Base-by-base conservation (phyloP, 208 protist species). In the Phytomonas sp. region DNA sequence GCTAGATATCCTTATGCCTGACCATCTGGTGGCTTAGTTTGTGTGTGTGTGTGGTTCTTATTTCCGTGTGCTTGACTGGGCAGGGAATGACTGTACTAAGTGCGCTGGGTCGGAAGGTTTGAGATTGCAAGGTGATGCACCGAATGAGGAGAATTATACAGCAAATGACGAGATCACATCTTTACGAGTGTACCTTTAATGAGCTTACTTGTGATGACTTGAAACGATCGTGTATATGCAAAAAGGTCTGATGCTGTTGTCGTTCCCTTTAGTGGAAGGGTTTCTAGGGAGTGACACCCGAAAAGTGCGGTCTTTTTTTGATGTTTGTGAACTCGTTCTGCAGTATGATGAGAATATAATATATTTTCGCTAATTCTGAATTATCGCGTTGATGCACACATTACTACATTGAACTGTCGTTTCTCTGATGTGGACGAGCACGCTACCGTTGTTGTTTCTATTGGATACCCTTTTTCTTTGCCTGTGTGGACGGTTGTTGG, bases 171-270 rank as follows among this genome's bases (percentile, higher is more conserved):
- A 49, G 40, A 49, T 4, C 40, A 49, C 40, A 49, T 12, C 40
- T 49, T 49, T 49, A 63, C 60, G 60, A 63, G 60, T 63, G 60
- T 63, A 63, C 60, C 60, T 63, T 63, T 63, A 37, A 63, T 63
- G 60, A 63, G 31, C 60, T 36, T 63, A 37, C 31, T 63, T 19
- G 31, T 63, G 29, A 36, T 36, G 31, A 36, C 60, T 36, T 63
- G 60, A 4, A 63, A 63, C 31, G 60, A 32, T 32, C 42, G 63
- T 40, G 63, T 63, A 63, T 63, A 63, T 63, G 60, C 16, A 19
- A 37, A 36, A 36, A 14, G 12, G 60, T n/a, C 60, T 63, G 60
- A 36, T 37, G 60, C 31, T 32, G 31, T 16, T 4, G 3, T 63
- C 10, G 40, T 49, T 49, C 12, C 40, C 40, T 16, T 49, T 49